phyloP scores from a whole-genome alignment of 768 basidiomycete genomes.

The Leccinellum luteum region DNA sequence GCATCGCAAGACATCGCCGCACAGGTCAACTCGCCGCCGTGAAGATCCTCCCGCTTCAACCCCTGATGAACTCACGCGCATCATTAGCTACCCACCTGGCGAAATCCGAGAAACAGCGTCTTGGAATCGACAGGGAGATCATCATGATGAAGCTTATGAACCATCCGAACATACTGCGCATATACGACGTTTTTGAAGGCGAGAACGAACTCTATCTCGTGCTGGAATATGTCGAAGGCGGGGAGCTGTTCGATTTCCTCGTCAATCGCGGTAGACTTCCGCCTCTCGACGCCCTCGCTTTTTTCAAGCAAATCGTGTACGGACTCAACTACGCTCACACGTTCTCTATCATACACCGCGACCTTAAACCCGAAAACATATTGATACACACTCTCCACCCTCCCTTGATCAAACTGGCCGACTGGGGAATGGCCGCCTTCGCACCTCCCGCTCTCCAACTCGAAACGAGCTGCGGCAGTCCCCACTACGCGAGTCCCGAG shows the following conservation, averaged over 20 bases:
- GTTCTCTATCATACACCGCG: constrained; percentile 96
- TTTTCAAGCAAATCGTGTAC: constrained; percentile 94
- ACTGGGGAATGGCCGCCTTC: constrained; percentile 98
- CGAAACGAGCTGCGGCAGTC: constrained; percentile 94
- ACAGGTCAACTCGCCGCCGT: constrained; percentile 93
- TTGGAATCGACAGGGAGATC: constrained; percentile 91
- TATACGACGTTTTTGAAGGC: constrained; percentile 95
- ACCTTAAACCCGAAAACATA: constrained; percentile 97
- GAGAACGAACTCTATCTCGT: constrained; percentile 88
- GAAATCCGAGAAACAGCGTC: constrained; percentile 75
- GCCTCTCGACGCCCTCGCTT: constrained; percentile 78
- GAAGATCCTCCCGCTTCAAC: constrained; percentile 89
- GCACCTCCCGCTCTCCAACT: constrained; percentile 81
- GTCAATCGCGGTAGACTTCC: constrained; percentile 84
- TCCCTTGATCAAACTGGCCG: constrained; percentile 90
- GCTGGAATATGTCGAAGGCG: constrained; percentile 93
- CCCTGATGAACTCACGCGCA: constrained; percentile 68
- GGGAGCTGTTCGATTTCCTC: constrained; percentile 95
- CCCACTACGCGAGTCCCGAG: constrained; percentile 96
- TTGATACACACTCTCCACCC: constrained; percentile 80
- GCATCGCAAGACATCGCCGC: constrained; percentile 81
- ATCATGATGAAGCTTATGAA: constrained; percentile 99
- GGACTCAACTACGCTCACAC: constrained; percentile 96
- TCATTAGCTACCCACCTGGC: constrained; percentile 64
- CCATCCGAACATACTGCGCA: constrained; percentile 93